phyloP scores from a whole-genome alignment of 805 yeast genomes.

The Candida qinlingensis region DNA sequence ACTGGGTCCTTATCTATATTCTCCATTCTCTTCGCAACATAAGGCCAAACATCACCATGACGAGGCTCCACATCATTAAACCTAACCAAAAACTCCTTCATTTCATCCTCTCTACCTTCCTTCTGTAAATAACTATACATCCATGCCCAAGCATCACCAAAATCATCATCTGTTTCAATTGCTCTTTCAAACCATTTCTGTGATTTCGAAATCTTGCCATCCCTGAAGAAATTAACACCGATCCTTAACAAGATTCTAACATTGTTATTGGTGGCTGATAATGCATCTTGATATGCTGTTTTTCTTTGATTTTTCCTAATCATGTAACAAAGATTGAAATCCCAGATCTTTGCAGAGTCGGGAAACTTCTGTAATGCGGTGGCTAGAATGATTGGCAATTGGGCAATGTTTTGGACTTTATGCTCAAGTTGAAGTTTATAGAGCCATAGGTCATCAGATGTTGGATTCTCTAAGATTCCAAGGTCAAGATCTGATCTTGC shows the following conservation, averaged over 20 bases:
- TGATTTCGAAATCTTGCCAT: constrained; percentile 59
- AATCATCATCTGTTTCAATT: constrained; percentile 42
- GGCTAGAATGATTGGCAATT: constrained; percentile 50
- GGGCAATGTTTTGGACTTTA: constrained; percentile 39
- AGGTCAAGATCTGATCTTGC: constrained; percentile 73
- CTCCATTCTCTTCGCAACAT: constrained; percentile 40
- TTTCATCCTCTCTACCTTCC: constrained; percentile 28
- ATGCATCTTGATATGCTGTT: constrained; percentile 62
- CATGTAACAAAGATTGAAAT: constrained; percentile 42
- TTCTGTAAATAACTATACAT: constrained; percentile 39
- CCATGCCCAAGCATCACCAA: constrained; percentile 81
- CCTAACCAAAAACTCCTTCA: constrained; percentile 31
- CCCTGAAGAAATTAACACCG: constrained; percentile 63
- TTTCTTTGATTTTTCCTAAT: constrained; percentile 47
- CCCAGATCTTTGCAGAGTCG: constrained; percentile 58
- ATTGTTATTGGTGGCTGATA: constrained; percentile 58
- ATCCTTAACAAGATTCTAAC: constrained; percentile 54
- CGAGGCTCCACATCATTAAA: constrained; percentile 48
- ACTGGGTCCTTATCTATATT: constrained; percentile 36
- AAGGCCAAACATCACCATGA: constrained; percentile 59
- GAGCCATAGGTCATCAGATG: constrained; percentile 48
- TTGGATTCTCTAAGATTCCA: constrained; percentile 49
- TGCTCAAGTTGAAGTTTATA: constrained; percentile 57
- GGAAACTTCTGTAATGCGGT: constrained; percentile 59
- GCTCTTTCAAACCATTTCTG: constrained; percentile 73